Evolutionary conservation across 2,329 filamentous ascomycete genomes (phyloP).

Genomic region (Magnaporthiopsis poae): DNA sequence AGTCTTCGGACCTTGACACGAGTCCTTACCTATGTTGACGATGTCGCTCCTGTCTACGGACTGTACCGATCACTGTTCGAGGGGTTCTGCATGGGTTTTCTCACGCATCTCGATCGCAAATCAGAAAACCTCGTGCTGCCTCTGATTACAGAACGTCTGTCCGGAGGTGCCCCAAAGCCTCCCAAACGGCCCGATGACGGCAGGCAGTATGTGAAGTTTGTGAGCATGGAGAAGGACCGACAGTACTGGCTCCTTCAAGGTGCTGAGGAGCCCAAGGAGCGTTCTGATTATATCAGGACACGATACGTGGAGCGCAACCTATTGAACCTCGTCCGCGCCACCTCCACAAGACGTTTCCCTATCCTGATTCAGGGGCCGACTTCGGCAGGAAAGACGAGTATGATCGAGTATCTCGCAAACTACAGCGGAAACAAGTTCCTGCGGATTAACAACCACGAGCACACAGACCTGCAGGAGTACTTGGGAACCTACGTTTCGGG

Average conservation of each 20-base stretch:
- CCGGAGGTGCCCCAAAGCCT: constrained; percentile 55
- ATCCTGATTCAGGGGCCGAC: constrained; percentile 94
- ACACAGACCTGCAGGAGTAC: constrained; percentile 96
- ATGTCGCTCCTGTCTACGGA: constrained; percentile 75
- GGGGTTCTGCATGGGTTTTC: constrained; percentile 95
- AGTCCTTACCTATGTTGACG: constrained; percentile 76
- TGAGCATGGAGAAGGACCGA: constrained; percentile 50
- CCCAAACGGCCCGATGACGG: constrained; percentile 70
- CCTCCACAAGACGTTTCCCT: constrained; percentile 83
- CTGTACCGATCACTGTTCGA: constrained; percentile 80
- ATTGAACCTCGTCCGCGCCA: constrained; percentile 84
- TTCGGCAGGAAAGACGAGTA: constrained; percentile 95
- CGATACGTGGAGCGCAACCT: constrained; percentile 91
- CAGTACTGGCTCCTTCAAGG: constrained; percentile 89
- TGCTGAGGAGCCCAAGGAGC: constrained; percentile 52
- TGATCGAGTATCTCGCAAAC: constrained; percentile 98
- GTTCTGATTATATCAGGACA: constrained; percentile 90
- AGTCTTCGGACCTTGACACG: constrained; percentile 89
- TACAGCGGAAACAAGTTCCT: constrained; percentile 95
- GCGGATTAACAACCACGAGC: constrained; percentile 98
- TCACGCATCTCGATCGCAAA: constrained; percentile 73
- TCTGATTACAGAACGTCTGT: constrained; percentile 69
- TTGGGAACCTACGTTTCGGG: constrained; percentile 87
- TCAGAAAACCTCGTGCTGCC: constrained; percentile 73
- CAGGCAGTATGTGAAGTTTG: constrained; percentile 69